Base-by-base conservation (phyloP, 179 eudicot genomes). In the Spergularia azorica region DNA sequence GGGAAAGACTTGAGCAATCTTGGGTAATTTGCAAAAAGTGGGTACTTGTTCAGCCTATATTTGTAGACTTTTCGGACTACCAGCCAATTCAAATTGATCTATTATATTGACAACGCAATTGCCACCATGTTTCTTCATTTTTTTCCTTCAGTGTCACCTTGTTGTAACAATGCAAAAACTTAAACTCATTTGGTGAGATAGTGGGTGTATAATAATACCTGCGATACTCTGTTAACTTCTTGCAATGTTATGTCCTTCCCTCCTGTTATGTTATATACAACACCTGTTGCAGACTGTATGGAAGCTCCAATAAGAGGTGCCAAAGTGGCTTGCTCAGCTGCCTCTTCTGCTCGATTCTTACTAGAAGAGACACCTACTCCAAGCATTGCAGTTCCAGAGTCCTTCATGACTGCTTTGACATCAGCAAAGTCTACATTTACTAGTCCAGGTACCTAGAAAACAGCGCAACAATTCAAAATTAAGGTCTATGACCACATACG, bases 391-490 rank as follows among this genome's bases (percentile, higher is more conserved):
- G 99, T 94, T 79, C 99, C 99, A 18, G 99, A 94, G 83, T 96
- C 91, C 80, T 89, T 94, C 99, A 96, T 96, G 51, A 96, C 87
- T 67, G 99, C 98, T 86, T 90, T 90, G 62, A 96, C 98, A 82
- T 96, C 99, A 13, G 99, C 99, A 76, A 96, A 96, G 81, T 96
- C 99, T 77, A 96, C 99, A 84, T 96, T 94, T 71, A 96, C 99
- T 73, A 96, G 88, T 76, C 99, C 99, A 2, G 99, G 99, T 79
- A 94, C 90, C 99, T 96, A 41, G 80, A 73, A 83, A 70, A 54
- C 36, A 17, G 55, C 26, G 16, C 20, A 77, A 63, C 17, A 61
- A 52, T 63, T 75, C 38, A 48, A 43, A 48, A 0, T 71, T 43
- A 3, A 26, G 32, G 32, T 15, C 65, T 7, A 43, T 5, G 6